Percentiles rank a stretch among this genome's conserved stretches.
Conservation (phyloP, 176 grass and related monocot species). For the Puccinellia tenuiflora region DNA sequence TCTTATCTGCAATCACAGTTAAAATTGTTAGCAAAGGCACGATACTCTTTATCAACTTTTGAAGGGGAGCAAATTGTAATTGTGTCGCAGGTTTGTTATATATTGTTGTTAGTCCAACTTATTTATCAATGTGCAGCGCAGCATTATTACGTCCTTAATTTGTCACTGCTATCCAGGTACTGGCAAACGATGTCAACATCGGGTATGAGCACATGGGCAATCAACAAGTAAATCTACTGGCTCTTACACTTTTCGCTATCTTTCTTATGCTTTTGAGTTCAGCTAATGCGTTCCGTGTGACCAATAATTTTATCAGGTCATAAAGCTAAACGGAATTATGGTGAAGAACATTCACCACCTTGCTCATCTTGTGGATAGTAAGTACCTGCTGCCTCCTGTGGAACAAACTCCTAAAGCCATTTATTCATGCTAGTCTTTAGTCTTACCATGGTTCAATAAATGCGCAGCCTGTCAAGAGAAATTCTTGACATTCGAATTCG, state of each 20-base stretch:
- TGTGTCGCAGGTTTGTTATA: conserved; percentile 72
- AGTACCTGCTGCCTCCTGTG: conserved; percentile 24
- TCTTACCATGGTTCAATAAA: background rate
- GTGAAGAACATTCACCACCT: conserved; percentile 97
- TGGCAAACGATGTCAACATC: conserved; percentile 80
- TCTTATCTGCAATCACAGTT: conserved; percentile 42
- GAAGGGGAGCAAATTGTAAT: conserved; percentile 89
- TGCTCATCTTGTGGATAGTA: conserved; percentile 88
- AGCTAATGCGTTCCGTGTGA: conserved; percentile 14
- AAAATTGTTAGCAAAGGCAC: conserved; percentile 90
- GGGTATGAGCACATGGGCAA: conserved; percentile 93
- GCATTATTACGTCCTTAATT: background rate
- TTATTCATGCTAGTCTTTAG: background rate
- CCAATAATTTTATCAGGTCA: conserved; percentile 43
- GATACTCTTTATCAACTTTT: conserved; percentile 83
- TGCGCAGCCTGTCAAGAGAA: conserved; percentile 84
- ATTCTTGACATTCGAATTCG: conserved; percentile 93
- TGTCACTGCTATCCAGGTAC: conserved; percentile 40
- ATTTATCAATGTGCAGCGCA: background rate
- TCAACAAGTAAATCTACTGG: conserved; percentile 62
- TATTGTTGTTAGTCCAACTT: background rate
- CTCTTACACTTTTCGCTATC: background rate
- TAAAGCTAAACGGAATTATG: conserved; percentile 74
- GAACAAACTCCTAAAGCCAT: background rate
- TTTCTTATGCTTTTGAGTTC: conserved; percentile 27